Percentiles rank a stretch among this genome's conserved stretches.
Evolutionary conservation across 106 monocot species (phyloP).

Genomic region (Dendrobium chrysotoxum): DNA sequence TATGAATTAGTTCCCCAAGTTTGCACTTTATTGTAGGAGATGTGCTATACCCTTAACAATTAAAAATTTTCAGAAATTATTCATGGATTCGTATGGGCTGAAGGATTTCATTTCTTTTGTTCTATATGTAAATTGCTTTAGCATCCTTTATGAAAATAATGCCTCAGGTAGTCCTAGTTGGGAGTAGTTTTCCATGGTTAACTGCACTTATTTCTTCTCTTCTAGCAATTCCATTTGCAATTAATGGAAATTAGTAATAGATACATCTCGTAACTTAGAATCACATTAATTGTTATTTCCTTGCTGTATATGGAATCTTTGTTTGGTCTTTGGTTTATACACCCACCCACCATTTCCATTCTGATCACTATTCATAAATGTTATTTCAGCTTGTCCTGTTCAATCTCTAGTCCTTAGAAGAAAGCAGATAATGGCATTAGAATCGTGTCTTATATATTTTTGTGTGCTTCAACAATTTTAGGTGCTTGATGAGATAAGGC

Average conservation of each 20-base stretch:
- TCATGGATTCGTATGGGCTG: neutral
- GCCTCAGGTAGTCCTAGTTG: neutral
- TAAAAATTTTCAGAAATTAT: too few relatives aligned
- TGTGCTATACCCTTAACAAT: too few relatives aligned
- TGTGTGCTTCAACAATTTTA: conserved; percentile 14
- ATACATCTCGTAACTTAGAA: neutral
- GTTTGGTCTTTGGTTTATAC: too few relatives aligned
- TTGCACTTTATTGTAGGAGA: too few relatives aligned
- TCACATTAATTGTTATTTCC: neutral
- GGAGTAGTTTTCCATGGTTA: neutral
- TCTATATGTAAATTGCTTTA: neutral
- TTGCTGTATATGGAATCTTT: neutral
- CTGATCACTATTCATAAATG: too few relatives aligned
- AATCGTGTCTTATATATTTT: neutral
- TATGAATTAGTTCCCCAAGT: too few relatives aligned
- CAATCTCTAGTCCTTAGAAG: neutral
- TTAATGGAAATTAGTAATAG: neutral
- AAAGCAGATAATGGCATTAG: neutral
- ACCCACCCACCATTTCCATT: neutral
- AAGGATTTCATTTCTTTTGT: neutral
- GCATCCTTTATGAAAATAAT: neutral
- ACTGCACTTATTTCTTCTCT: neutral
- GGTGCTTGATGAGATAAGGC: conserved; percentile 98
- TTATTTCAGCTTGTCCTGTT: neutral
- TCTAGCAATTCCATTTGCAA: neutral